Conservation (phyloP, 148 eudicot genomes). For the Rhododendron vialii region DNA sequence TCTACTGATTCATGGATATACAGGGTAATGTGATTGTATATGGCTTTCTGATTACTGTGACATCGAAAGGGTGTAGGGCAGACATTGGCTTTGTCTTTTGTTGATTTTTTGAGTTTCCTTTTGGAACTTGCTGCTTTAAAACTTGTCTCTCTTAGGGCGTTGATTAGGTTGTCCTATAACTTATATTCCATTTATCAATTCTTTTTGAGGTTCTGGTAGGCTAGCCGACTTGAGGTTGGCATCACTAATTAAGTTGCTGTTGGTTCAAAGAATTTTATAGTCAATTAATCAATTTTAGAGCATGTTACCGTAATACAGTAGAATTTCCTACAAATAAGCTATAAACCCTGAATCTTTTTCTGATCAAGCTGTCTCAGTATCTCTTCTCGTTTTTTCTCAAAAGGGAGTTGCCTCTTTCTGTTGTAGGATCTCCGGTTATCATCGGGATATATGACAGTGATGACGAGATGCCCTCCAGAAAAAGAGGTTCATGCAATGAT, state of each 20-base stretch:
- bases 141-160: not conserved
- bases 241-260: not conserved
- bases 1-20: not conserved
- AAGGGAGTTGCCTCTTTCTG: not conserved
- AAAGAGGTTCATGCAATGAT: not conserved
- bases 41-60: not conserved
- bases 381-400: not conserved
- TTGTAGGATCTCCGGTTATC: not conserved
- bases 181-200: not conserved
- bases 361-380: not conserved
- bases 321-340: not conserved
- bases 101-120: not conserved
- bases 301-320: not conserved
- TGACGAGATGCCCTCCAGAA: slow-evolving; percentile 3
- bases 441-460: slow-evolving; percentile 8
- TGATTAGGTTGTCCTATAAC: not conserved
- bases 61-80: not conserved
- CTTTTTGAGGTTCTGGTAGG: not conserved
- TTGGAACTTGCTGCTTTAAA: not conserved
- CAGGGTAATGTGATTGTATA: not conserved
- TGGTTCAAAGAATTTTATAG: not conserved
- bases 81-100: not conserved
- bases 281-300: not conserved
- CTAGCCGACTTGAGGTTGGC: not conserved
- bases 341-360: not conserved